These are phyloP conservation scores for Alternaria incomplexa DNA, from an alignment of 2,329 filamentous ascomycete genomes.

Conservation along the genomic window DNA sequence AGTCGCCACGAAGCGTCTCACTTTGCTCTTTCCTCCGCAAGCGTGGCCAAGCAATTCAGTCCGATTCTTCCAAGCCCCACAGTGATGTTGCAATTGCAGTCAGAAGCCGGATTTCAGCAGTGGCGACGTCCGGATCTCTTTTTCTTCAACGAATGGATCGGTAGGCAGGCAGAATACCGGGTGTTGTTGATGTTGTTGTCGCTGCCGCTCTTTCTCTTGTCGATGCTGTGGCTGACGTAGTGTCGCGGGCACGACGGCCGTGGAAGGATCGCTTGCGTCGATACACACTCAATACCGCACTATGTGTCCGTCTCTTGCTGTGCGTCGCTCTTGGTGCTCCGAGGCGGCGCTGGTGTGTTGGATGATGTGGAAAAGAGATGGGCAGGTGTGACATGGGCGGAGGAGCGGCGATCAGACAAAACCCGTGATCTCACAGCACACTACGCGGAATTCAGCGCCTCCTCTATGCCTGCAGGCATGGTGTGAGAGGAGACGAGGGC, in stretches of 20 bases:
- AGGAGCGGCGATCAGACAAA: conserved; percentile 20
- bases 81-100: neutral
- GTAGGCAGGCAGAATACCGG: neutral
- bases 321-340: conserved; percentile 8
- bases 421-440: conserved; percentile 40
- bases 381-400: conserved; percentile 34
- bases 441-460: conserved; percentile 29
- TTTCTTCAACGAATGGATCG: neutral
- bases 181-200: neutral
- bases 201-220: conserved; percentile 17
- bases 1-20: conserved; percentile 10
- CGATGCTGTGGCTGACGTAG: conserved; percentile 34
- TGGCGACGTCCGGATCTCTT: neutral
- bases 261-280: conserved; percentile 16
- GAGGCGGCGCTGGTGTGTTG: conserved; percentile 15
- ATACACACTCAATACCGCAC: conserved; percentile 13
- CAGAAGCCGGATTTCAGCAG: neutral
- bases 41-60: conserved; percentile 15
- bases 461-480: conserved; percentile 28
- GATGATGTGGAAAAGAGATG: conserved; percentile 21
- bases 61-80: conserved; percentile 5
- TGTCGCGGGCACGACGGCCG: conserved; percentile 26
- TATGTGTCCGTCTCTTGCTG: conserved; percentile 23
- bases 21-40: conserved; percentile 22
- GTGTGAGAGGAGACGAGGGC: conserved; percentile 32